Evolutionary conservation across 495 filamentous ascomycete species (phyloP), one percentile per base, ranked within the genome.

Genomic region (Penicillium daleae): DNA sequence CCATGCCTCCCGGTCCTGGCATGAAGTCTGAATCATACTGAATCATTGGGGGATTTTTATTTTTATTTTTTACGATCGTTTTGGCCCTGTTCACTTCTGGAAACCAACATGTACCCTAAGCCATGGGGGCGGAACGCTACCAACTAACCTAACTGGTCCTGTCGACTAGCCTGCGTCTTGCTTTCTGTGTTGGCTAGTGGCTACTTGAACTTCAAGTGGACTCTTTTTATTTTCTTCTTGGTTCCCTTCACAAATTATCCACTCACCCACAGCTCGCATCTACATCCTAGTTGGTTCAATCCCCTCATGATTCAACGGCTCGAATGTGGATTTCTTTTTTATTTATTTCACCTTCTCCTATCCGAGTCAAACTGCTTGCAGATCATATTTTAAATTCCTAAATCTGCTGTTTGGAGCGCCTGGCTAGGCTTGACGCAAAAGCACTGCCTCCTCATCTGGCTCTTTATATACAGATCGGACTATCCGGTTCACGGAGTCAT

Each of bases 361-460:
- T 46, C 65, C 62, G 62, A 57, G 56, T 59, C 56, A 59, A 56
- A 24, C 40, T 49, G 31, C 6, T 55, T 50, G 65, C 62, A 65
- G 65, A 67, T 67, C 65, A 19, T 58, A 51, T 39, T 39, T 35
- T 15, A 39, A 50, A 29, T 56, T 62, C 64, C 59, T 56, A 40
- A 54, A 40, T 57, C 53, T 24, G 24, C 22, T 42, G 8, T 59
- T 29, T 62, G 66, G 67, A 66, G 64, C 64, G 64, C 67, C 64
- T 69, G 46, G 58, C 46, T 50, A 9, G 24, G 17, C 17, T 51
- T 32, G 39, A 44, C 15, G 6, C 24, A 4, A 50, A 63, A 68
- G 68, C 68, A 70, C 68, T 70, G 68, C 68, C 68, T 65, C 65
- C 8, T 50, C 40, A 21, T 52, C 44, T 33, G 40, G 17, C 46